Base-by-base conservation (phyloP, 345 rosid species). In the Excoecaria agallocha region DNA sequence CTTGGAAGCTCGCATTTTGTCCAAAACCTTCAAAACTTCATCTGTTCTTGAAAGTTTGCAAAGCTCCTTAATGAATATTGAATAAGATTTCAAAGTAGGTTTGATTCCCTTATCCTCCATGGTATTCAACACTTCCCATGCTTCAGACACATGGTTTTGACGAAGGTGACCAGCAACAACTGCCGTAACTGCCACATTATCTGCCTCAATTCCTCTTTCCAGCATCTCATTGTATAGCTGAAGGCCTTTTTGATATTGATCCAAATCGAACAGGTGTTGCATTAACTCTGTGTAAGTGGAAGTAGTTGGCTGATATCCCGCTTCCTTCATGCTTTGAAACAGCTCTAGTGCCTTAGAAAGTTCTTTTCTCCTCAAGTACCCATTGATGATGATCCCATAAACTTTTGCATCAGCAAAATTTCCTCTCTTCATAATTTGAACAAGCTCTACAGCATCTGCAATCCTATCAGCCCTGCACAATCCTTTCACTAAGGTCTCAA, bases 391-490 rank as follows among this genome's bases (percentile, higher is more conserved):
- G 62, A 84, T 79, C 74, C 86, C 90, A 61, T 86, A 78, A 37
- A 89, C 78, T 77, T 89, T 85, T 49, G 71, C 76, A 74, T 80
- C 87, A 72, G 85, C 87, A 57, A 86, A 45, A 56, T 81, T 54
- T 69, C 75, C 86, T 75, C 78, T 91, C 81, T 85, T 85, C 97
- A 91, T 90, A 68, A 91, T 86, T 62, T 87, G 86, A 9, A 88
- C 79, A 67, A 93, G 84, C 76, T 93, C 97, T 74, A 84, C 46
- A 81, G 97, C 98, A 83, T 93, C 98, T 11, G 72, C 71, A 43
- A 90, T 85, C 80, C 89, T 86, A 81, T 80, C 85, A 60, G 88
- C 90, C 77, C 74, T 82, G 79, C 93, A 85, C 57, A 93, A 83
- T 65, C 98, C 98, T 82, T 84, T 88, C 56, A 87, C 86, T 83